Conservation (phyloP, 306 rosid genomes). For the Vigna nakashimae region DNA sequence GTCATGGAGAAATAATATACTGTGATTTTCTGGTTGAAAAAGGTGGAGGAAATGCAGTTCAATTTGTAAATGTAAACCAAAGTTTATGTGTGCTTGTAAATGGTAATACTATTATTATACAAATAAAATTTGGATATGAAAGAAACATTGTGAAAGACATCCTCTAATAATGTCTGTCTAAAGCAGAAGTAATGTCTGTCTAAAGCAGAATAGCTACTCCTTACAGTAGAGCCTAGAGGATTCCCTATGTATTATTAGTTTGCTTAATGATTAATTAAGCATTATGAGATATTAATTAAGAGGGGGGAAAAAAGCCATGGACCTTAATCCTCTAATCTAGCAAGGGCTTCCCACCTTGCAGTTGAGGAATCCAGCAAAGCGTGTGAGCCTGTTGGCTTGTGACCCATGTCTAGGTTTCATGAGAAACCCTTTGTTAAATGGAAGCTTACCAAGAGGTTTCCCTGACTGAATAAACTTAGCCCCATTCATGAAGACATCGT, state of each 20-base stretch:
- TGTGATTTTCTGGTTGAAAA: too few species aligned
- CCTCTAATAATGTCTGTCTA: neutral
- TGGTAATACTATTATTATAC: too few species aligned
- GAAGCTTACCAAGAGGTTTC: neutral
- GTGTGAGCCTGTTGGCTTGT: constrained; percentile 53
- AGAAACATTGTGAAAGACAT: neutral
- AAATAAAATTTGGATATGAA: too few species aligned
- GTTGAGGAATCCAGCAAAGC: constrained; percentile 57
- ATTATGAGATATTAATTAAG: too few species aligned
- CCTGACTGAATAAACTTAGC: constrained; percentile 66
- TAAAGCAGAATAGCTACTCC: neutral
- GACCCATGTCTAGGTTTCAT: constrained; percentile 60
- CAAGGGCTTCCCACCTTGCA: constrained; percentile 63
- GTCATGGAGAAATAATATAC: too few species aligned
- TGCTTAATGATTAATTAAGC: neutral
- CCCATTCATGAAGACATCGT: constrained; percentile 75
- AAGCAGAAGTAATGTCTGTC: neutral
- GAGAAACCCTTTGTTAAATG: constrained; percentile 38
- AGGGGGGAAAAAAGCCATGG: neutral
- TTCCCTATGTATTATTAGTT: neutral
- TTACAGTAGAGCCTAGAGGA: neutral
- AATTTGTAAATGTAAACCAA: too few species aligned
- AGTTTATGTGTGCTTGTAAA: too few species aligned
- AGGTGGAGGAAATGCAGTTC: too few species aligned
- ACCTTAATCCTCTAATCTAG: constrained; percentile 1